Conservation (phyloP, 2,329 filamentous ascomycete species). For the Botrytis fabae region DNA sequence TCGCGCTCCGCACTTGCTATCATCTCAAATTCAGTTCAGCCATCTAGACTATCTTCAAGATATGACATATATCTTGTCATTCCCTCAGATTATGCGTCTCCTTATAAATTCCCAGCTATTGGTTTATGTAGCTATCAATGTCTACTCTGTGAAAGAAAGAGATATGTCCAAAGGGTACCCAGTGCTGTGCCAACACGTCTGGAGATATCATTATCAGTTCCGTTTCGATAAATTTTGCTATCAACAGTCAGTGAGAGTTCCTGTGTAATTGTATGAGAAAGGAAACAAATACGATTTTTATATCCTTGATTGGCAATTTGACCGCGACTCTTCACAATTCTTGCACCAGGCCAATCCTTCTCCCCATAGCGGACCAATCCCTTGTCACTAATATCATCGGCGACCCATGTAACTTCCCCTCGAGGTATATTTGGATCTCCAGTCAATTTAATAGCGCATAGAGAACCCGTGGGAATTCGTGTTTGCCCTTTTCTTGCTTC, state of each 20-base stretch:
- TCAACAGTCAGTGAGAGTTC: conserved; percentile 29
- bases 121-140: conserved; percentile 50
- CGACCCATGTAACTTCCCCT: conserved; percentile 80
- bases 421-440: conserved; percentile 88
- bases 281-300: conserved; percentile 60
- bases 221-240: conserved; percentile 73
- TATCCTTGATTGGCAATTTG: conserved; percentile 79
- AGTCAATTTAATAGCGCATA: conserved; percentile 88
- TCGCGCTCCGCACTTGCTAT: neutral
- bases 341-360: conserved; percentile 72
- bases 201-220: conserved; percentile 77
- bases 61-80: neutral
- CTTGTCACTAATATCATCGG: conserved; percentile 69
- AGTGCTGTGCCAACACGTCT: conserved; percentile 79
- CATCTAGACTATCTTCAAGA: neutral
- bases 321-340: conserved; percentile 71
- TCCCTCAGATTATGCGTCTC: neutral
- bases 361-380: conserved; percentile 65
- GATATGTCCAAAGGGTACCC: conserved; percentile 64
- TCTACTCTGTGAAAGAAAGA: conserved; percentile 62
- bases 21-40: neutral
- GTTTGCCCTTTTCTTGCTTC: conserved; percentile 48
- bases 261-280: conserved; percentile 5
- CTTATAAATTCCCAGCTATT: neutral
- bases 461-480: conserved; percentile 60